phyloP scores from a whole-genome alignment of 2,329 filamentous ascomycete genomes.

The Phialophora macrospora region DNA sequence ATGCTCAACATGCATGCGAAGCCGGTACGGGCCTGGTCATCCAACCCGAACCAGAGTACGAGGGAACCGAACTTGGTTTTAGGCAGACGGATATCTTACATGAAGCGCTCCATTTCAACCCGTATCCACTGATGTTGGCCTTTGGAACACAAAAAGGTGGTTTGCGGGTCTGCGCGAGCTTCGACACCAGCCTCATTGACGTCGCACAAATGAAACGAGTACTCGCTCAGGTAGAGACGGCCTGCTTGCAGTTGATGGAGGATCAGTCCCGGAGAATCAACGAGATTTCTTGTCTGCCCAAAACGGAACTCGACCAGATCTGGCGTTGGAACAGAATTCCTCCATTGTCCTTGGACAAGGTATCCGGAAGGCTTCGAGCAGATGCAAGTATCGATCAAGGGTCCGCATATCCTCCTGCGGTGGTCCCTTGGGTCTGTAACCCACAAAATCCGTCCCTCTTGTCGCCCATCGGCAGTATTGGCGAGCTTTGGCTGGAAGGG shows the following conservation, averaged over 20 bases:
- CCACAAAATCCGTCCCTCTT: constrained; percentile 47
- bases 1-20: constrained; percentile 52
- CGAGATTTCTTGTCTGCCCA: constrained; percentile 48
- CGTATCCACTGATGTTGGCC: constrained; percentile 57
- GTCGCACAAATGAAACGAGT: constrained; percentile 59
- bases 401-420: constrained; percentile 46
- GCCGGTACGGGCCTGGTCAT: constrained; percentile 54
- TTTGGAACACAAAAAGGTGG: constrained; percentile 54
- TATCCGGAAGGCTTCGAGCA: constrained; percentile 27
- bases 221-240: constrained; percentile 58
- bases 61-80: constrained; percentile 47
- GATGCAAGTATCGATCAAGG: constrained; percentile 11
- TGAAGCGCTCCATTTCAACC: constrained; percentile 61
- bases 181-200: constrained; percentile 65
- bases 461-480: constrained; percentile 44
- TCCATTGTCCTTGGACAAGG: constrained; percentile 45
- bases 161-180: constrained; percentile 67
- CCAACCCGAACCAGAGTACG: constrained; percentile 48
- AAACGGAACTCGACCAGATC: constrained; percentile 42
- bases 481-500: constrained; percentile 51
- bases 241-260: constrained; percentile 57
- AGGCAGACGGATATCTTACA: constrained; percentile 56
- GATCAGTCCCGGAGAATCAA: constrained; percentile 31
- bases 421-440: constrained; percentile 51
- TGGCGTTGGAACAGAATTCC: constrained; percentile 51